Evolutionary conservation across 495 filamentous ascomycete species (phyloP).

Genomic region (Neurospora tetrasperma): DNA sequence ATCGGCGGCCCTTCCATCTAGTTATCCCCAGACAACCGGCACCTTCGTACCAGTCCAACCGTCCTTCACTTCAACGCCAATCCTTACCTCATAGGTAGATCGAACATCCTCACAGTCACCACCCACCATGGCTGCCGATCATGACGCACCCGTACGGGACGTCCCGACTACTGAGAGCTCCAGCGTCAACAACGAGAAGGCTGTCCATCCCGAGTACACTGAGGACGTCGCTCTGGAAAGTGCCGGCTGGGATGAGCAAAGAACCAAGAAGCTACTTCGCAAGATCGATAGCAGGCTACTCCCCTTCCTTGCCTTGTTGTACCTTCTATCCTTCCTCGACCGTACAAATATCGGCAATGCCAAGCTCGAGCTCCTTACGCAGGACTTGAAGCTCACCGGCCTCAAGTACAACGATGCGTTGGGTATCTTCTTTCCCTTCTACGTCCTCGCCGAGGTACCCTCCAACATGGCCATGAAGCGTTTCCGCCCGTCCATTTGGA

Average conservation of each 20-base stretch:
- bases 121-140: conserved; percentile 17
- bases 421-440: conserved; percentile 78
- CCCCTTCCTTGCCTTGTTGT: conserved; percentile 44
- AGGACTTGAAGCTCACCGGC: conserved; percentile 48
- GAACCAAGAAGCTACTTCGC: conserved; percentile 35
- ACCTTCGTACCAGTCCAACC: not conserved
- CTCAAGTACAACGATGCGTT: conserved; percentile 62
- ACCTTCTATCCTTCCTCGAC: conserved; percentile 65
- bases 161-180: conserved; percentile 20
- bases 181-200: conserved; percentile 23
- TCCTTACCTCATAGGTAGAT: not conserved
- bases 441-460: conserved; percentile 65
- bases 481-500: conserved; percentile 51
- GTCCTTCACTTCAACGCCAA: not conserved
- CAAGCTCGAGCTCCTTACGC: conserved; percentile 56
- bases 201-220: not conserved
- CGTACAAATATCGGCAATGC: conserved; percentile 74
- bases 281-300: conserved; percentile 42
- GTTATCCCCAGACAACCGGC: not conserved
- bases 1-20: not conserved
- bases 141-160: conserved; percentile 15
- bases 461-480: conserved; percentile 61
- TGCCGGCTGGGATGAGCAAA: conserved; percentile 16
- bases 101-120: not conserved
- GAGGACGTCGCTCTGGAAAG: conserved; percentile 14